Conservation (phyloP, 1,284 basidiomycete species). For the Flammula alnicola region DNA sequence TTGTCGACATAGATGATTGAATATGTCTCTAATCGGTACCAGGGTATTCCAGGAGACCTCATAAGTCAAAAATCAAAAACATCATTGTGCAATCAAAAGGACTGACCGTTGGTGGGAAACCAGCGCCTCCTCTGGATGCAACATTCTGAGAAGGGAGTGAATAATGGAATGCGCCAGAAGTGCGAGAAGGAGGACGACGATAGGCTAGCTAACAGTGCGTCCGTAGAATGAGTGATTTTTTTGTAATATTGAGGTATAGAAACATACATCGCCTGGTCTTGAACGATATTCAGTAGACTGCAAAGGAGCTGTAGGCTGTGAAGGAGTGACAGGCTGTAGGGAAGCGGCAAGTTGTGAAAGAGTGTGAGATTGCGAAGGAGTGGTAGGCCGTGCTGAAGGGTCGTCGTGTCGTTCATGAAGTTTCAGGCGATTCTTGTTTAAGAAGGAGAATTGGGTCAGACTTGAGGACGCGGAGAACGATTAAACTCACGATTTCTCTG, state of each 20-base stretch:
- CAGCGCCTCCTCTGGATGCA: neutral
- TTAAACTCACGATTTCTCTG: constrained; percentile 24
- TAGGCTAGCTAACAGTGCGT: neutral
- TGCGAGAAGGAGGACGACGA: constrained; percentile 18
- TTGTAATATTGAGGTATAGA: neutral
- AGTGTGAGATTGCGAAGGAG: neutral
- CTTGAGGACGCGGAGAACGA: neutral
- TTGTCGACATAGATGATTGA: neutral
- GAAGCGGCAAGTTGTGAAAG: neutral
- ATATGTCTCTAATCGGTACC: constrained; percentile 1
- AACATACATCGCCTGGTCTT: neutral
- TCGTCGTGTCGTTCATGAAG: constrained; percentile 15
- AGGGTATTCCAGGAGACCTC: neutral
- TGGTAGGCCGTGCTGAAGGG: neutral
- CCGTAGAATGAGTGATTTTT: neutral
- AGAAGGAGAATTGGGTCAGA: neutral
- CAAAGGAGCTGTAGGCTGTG: neutral
- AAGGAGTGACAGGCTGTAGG: neutral
- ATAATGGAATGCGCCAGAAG: neutral
- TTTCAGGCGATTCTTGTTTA: constrained; percentile 22
- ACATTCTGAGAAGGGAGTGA: neutral
- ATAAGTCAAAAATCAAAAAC: neutral
- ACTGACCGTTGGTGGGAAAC: constrained; percentile 1
- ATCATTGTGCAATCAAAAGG: neutral
- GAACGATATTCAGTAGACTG: neutral